phyloP scores from a whole-genome alignment of 1,284 basidiomycete genomes.

The Ustilago curta region DNA sequence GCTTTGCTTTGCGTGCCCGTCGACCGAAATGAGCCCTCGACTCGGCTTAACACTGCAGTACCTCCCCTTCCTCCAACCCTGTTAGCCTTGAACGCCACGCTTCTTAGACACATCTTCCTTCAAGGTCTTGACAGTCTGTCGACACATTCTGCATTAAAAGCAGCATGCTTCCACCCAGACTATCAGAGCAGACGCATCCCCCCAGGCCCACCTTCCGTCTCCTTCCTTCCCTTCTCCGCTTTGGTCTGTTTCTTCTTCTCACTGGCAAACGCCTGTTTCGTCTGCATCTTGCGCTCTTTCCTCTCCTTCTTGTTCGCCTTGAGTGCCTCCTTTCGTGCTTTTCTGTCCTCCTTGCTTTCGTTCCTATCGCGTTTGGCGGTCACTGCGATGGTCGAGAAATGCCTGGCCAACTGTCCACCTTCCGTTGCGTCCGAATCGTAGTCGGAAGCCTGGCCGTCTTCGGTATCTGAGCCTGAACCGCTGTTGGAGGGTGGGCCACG shows the following conservation, averaged over 20 bases:
- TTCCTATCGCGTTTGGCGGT: conserved; percentile 51
- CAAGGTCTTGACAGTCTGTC: too few species aligned
- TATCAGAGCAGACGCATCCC: conserved; percentile 47
- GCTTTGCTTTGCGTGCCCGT: conserved; percentile 18
- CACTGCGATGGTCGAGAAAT: conserved; percentile 25
- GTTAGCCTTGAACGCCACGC: too few species aligned
- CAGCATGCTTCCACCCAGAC: too few species aligned
- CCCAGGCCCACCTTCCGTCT: conserved; percentile 47
- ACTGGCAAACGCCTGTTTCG: conserved; percentile 53
- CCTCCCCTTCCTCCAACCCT: too few species aligned
- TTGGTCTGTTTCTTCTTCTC: conserved; percentile 60
- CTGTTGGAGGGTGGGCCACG: conserved; percentile 26
- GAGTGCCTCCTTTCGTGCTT: conserved; percentile 85
- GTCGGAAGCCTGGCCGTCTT: conserved; percentile 28
- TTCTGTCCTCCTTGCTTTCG: conserved; percentile 88
- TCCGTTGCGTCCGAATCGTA: conserved; percentile 50
- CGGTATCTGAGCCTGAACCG: conserved; percentile 43
- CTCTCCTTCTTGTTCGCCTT: conserved; percentile 74
- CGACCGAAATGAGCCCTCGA: neutral
- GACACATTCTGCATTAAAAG: neutral
- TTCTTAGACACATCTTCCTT: too few species aligned
- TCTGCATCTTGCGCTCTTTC: conserved; percentile 54
- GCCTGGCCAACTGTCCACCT: conserved; percentile 23
- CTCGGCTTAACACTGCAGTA: neutral
- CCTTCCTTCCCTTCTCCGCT: conserved; percentile 48